Conservation (phyloP, 2,329 filamentous ascomycete species). For the Phyllosticta capitalensis region DNA sequence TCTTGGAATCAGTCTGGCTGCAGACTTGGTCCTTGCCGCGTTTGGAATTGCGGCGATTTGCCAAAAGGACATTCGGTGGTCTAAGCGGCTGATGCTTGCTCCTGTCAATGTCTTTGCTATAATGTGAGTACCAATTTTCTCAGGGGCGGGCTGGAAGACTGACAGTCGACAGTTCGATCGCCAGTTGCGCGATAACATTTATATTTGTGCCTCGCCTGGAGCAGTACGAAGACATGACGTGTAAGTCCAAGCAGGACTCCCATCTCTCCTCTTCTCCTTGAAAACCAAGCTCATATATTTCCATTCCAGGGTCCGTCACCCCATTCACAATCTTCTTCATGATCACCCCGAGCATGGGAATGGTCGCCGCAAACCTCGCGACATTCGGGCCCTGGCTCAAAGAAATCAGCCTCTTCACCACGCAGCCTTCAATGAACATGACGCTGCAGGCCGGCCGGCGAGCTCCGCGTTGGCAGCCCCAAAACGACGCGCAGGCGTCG, state of each 20-base stretch:
- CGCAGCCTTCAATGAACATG: neutral
- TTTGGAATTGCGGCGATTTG: neutral
- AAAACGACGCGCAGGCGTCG: neutral
- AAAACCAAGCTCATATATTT: too few species aligned
- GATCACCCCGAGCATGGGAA: neutral
- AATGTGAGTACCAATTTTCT: neutral
- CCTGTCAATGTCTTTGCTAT: neutral
- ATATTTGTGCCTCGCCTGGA: neutral
- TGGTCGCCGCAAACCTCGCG: conserved; percentile 1
- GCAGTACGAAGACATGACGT: conserved; percentile 1
- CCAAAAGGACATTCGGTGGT: neutral
- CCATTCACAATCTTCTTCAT: neutral
- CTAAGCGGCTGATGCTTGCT: neutral
- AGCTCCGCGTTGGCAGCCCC: neutral
- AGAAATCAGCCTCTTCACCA: neutral
- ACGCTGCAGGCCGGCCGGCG: neutral
- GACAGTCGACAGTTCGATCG: neutral
- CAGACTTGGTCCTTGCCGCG: neutral
- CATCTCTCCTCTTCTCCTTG: neutral
- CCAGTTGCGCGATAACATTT: neutral
- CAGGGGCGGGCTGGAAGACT: neutral
- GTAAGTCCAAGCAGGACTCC: neutral
- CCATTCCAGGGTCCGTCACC: neutral
- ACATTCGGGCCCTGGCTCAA: conserved; percentile 1
- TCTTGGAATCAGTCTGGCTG: neutral